Conservation (phyloP, 2,329 filamentous ascomycete species). For the Aureobasidium vineae region DNA sequence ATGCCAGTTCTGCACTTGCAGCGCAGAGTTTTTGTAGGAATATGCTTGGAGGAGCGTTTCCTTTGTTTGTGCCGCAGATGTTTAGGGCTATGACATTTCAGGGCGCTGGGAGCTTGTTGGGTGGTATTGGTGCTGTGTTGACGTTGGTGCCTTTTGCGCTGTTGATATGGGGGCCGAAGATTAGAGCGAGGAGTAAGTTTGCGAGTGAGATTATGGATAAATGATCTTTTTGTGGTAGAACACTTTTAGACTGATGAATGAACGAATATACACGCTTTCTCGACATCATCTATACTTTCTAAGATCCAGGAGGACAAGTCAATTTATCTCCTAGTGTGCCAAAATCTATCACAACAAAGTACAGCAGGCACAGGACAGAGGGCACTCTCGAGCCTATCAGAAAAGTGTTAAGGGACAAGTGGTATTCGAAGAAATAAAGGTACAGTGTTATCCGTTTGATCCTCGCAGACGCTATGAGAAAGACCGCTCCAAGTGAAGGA, state of each 20-base stretch:
- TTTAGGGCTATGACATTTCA: constrained; percentile 70
- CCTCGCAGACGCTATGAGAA: constrained; percentile 8
- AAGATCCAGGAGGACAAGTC: too few relatives aligned
- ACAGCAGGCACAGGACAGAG: background rate
- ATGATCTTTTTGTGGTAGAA: background rate
- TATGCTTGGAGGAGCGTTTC: constrained; percentile 76
- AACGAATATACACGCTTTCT: background rate
- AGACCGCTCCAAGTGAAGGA: background rate
- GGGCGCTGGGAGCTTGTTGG: constrained; percentile 70
- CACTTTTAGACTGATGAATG: background rate
- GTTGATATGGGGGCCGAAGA: constrained; percentile 72
- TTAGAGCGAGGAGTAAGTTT: constrained; percentile 73
- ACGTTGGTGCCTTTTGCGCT: constrained; percentile 86
- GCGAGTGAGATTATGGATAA: constrained; percentile 51
- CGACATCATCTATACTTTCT: background rate
- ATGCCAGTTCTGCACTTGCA: constrained; percentile 80
- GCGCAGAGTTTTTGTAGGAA: constrained; percentile 87
- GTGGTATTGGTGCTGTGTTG: constrained; percentile 64
- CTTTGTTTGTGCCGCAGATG: constrained; percentile 70
- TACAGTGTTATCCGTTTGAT: background rate
- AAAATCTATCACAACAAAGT: too few relatives aligned
- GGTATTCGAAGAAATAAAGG: constrained; percentile 3
- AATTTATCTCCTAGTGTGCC: too few relatives aligned
- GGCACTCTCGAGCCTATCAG: background rate
- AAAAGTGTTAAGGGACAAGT: background rate